These are phyloP conservation scores for Ceratobasidium sp. DNA, from an alignment of 1,284 basidiomycete species.

Conservation along the genomic window DNA sequence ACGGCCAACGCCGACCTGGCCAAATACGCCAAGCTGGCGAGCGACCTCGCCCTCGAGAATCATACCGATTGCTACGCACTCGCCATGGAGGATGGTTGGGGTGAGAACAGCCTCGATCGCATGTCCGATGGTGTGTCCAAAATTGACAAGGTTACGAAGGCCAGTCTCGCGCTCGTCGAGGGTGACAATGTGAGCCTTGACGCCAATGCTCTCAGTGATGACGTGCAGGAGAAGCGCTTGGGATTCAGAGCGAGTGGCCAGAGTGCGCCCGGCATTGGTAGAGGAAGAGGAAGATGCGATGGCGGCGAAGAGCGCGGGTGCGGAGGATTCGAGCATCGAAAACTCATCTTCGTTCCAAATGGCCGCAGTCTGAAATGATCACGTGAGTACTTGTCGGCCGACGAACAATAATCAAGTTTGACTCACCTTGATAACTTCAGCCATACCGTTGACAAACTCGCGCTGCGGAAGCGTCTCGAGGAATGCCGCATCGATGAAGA, in stretches of 20 bases:
- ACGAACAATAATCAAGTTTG: neutral
- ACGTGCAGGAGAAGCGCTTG: constrained; percentile 78
- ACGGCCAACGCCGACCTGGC: constrained; percentile 88
- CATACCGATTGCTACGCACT: constrained; percentile 93
- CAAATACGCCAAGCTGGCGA: constrained; percentile 82
- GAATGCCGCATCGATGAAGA: constrained; percentile 98
- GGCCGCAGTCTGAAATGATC: constrained; percentile 77
- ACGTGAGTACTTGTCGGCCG: constrained; percentile 20
- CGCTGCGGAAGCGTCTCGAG: constrained; percentile 90
- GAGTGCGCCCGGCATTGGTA: constrained; percentile 65
- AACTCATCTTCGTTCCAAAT: constrained; percentile 94
- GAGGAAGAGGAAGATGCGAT: constrained; percentile 71
- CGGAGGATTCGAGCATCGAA: constrained; percentile 80
- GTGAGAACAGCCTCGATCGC: constrained; percentile 94
- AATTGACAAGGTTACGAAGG: constrained; percentile 95
- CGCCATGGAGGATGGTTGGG: constrained; percentile 89
- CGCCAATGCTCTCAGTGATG: constrained; percentile 85
- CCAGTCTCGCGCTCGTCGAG: constrained; percentile 95
- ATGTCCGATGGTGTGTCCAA: constrained; percentile 95
- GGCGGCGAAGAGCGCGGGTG: constrained; percentile 82
- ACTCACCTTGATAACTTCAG: constrained; percentile 93
- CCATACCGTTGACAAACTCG: constrained; percentile 98
- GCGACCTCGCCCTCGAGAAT: constrained; percentile 92
- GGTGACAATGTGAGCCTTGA: constrained; percentile 95
- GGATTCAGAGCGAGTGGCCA: constrained; percentile 71